Conservation (phyloP, 2,329 filamentous ascomycete genomes). For the Colletotrichum noveboracense region DNA sequence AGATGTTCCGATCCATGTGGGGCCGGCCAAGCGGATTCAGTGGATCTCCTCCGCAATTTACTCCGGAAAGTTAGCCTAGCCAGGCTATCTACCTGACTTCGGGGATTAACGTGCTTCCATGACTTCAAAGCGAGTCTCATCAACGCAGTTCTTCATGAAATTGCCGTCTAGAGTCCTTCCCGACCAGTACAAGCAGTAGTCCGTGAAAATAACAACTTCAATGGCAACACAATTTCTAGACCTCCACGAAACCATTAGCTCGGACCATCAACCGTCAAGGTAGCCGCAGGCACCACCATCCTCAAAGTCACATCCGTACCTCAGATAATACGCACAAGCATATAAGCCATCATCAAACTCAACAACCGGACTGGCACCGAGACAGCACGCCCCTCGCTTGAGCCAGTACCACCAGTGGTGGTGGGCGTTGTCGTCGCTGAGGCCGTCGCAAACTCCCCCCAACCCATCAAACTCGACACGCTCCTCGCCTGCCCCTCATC, state of each 20-base stretch:
- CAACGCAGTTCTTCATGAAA: no score
- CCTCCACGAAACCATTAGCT: fast-evolving
- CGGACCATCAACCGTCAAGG: no score
- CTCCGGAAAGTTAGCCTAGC: background rate
- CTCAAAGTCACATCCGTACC: fast-evolving
- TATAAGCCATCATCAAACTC: background rate
- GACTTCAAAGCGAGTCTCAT: fast-evolving
- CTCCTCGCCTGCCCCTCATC: background rate
- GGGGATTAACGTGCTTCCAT: no score
- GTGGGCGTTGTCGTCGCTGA: slow-evolving; percentile 23
- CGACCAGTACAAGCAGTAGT: background rate
- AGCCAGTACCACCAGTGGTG: background rate
- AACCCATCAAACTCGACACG: background rate
- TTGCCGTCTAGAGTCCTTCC: background rate
- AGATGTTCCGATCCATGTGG: background rate
- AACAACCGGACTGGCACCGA: background rate
- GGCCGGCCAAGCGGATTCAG: background rate
- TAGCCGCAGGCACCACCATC: no score
- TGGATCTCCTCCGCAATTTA: background rate
- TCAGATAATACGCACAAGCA: background rate
- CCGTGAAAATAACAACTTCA: background rate
- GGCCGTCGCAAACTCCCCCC: slow-evolving; percentile 16
- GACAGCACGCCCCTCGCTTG: background rate
- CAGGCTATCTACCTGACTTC: no score
- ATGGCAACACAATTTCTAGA: fast-evolving